These are phyloP conservation scores for Sugiyamaella valdiviana DNA, from an alignment of 805 yeast species.

Conservation along the genomic window DNA sequence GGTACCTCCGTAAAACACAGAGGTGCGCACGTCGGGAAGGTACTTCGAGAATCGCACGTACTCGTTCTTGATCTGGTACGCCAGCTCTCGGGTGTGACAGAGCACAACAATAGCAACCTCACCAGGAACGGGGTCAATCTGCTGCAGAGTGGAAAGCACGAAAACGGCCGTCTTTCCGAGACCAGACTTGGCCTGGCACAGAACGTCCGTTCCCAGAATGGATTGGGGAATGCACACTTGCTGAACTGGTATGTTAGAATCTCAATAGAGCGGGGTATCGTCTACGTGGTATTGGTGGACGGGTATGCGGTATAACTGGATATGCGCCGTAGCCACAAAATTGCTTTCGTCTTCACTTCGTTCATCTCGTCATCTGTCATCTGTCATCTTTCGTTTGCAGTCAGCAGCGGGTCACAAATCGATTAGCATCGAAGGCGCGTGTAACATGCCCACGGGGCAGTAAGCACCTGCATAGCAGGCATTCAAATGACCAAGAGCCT, in stretches of 20 bases:
- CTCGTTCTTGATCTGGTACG: conserved; percentile 96
- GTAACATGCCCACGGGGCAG: too few relatives aligned
- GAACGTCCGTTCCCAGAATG: conserved; percentile 92
- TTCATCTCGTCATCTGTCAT: not conserved
- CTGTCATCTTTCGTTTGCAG: not conserved
- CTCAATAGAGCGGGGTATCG: not conserved
- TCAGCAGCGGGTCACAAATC: not conserved
- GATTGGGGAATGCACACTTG: conserved; percentile 98
- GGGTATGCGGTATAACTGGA: not conserved
- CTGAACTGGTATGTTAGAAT: conserved; percentile 53
- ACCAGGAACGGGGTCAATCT: conserved; percentile 95
- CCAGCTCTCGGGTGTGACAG: conserved; percentile 98
- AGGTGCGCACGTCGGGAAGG: conserved; percentile 96
- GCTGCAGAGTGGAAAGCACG: conserved; percentile 92
- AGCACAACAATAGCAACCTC: conserved; percentile 90
- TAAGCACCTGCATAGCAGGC: too few relatives aligned
- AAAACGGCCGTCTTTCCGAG: conserved; percentile 98
- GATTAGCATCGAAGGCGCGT: too few relatives aligned
- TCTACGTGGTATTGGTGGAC: not conserved
- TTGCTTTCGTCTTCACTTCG: not conserved
- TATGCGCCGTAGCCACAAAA: not conserved
- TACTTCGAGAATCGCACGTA: conserved; percentile 96
- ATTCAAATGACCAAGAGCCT: too few relatives aligned
- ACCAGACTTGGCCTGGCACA: conserved; percentile 99
- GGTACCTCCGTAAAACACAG: conserved; percentile 95